Evolutionary conservation across 2,329 filamentous ascomycete genomes (phyloP), one percentile per base, ranked within the genome.

Genomic region (Neopestalotiopsis sp.): DNA sequence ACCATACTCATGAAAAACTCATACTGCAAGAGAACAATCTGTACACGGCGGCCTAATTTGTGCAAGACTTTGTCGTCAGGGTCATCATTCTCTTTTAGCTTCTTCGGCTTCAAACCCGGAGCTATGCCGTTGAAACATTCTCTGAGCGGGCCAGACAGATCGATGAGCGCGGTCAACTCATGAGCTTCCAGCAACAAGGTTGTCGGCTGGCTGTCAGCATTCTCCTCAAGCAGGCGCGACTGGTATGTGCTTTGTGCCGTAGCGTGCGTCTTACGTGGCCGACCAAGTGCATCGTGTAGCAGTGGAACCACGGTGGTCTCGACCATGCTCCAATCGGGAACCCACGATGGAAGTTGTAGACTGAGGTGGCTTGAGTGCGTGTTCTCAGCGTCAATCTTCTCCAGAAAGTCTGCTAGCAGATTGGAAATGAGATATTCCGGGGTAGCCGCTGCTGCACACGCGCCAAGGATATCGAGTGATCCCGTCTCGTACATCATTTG

Each of bases 261-360:
- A 53, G 67, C 67, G 28, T 61, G 61, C 14, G 67, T 49, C 14
- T 14, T 30, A 7, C 67, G 61, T 24, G 42, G 61, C n/a, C 38
- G n/a, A 10, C 67, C 67, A 12, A 68, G 53, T 24, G 67, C 57
- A 53, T 68, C 67, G 49, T 58, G 57, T n/a, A 68, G 57, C 61
- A 68, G 30, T 5, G 67, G 67, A 7, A 32, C 28, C 13, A 53
- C 42, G 38, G 53, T 53, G 12, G 45, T 28, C 30, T 59, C 53
- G 13, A 59, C 45, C 30, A 45, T 45, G 49, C 61, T 68, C 67
- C 67, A 68, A 42, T 68, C 67, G n/a, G 67, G 67, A 20, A 68
- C 67, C 67, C 67, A 68, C 13, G 34, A 30, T 12, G 67, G 67
- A 49, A 68, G 38, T 14, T 53, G 32, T 20, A 53, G 45, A 53